These are phyloP conservation scores for Fusarium sp. DNA, from an alignment of 2,329 filamentous ascomycete species.

Conservation along the genomic window DNA sequence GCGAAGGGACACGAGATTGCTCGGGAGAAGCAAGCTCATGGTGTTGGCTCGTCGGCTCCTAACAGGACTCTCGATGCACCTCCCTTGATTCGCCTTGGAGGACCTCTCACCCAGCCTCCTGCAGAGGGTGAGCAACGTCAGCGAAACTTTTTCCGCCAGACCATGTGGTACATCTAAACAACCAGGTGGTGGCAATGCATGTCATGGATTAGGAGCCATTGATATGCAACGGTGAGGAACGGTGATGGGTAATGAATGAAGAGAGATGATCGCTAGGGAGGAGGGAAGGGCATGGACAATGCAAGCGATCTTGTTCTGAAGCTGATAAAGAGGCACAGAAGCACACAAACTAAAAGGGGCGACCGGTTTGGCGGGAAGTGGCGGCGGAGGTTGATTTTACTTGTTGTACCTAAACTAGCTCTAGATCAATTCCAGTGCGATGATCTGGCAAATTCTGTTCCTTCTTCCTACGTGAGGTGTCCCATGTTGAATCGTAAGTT, in stretches of 20 bases:
- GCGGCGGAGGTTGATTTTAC: slow-evolving; percentile 50
- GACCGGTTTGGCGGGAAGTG: slow-evolving; percentile 52
- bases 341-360: slow-evolving; percentile 48
- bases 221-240: neutral
- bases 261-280: slow-evolving; percentile 32
- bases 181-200: neutral
- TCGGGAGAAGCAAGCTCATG: slow-evolving; percentile 56
- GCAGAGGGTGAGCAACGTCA: slow-evolving; percentile 49
- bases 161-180: slow-evolving; percentile 60
- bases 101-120: slow-evolving; percentile 36
- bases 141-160: slow-evolving; percentile 52
- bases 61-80: slow-evolving; percentile 46
- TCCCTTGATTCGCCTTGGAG: slow-evolving; percentile 49
- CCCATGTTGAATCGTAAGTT: too few species aligned
- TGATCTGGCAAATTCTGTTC: slow-evolving; percentile 10
- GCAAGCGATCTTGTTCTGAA: slow-evolving; percentile 27
- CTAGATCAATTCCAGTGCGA: slow-evolving; percentile 20
- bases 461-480: neutral
- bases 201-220: neutral
- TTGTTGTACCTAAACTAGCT: slow-evolving; percentile 26
- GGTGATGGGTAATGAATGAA: neutral
- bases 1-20: slow-evolving; percentile 58
- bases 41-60: slow-evolving; percentile 43
- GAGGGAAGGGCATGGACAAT: slow-evolving; percentile 32
- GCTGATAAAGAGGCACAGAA: slow-evolving; percentile 9